These are phyloP conservation scores for Colletotrichum sp. DNA, from an alignment of 2,329 filamentous ascomycete species.

Conservation along the genomic window DNA sequence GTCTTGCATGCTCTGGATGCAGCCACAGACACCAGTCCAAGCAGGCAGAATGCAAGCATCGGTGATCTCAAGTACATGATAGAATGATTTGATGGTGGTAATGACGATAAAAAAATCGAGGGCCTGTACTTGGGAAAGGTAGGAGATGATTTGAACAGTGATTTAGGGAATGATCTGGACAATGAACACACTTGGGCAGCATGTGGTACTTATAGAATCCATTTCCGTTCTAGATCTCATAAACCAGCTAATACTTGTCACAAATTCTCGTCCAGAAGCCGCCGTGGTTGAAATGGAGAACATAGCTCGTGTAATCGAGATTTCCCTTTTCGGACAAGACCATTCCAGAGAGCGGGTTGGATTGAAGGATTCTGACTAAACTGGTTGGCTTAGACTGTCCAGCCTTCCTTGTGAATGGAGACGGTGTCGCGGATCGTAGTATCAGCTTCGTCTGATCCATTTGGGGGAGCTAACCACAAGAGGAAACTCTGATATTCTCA, in stretches of 20 bases:
- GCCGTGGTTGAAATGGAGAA: background rate
- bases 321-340: background rate
- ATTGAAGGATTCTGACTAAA: background rate
- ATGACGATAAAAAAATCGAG: background rate
- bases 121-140: background rate
- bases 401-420: background rate
- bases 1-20: background rate
- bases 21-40: background rate
- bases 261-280: background rate
- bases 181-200: background rate
- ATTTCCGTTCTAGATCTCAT: background rate
- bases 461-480: background rate
- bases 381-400: background rate
- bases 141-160: background rate
- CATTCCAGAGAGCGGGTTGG: background rate
- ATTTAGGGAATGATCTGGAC: background rate
- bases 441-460: background rate
- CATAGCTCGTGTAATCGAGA: conserved; percentile 3
- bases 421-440: background rate
- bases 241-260: background rate
- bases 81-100: background rate
- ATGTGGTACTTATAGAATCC: background rate
- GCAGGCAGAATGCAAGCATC: background rate
- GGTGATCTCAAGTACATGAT: background rate
- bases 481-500: conserved; percentile 7